Percentiles rank a stretch among this genome's conserved stretches.
Conservation (phyloP, 1,284 basidiomycete species). For the Cryptococcus sp. region DNA sequence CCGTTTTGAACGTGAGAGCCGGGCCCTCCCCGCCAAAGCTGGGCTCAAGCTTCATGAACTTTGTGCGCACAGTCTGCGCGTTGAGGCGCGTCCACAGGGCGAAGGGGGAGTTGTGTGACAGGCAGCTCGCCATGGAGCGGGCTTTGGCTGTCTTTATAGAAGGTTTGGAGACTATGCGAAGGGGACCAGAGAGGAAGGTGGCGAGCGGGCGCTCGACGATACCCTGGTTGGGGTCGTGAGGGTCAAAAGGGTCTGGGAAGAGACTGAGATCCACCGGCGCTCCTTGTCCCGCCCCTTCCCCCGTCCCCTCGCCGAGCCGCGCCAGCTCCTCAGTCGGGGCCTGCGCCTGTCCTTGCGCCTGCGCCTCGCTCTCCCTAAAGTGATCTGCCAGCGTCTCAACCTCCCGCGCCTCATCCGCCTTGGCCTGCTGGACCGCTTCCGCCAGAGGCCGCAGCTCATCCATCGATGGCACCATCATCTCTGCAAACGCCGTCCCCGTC, state of each 20-base stretch:
- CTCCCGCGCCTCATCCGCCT: neutral
- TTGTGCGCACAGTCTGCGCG: constrained; percentile 92
- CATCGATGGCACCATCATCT: constrained; percentile 12
- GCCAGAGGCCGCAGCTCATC: constrained; percentile 14
- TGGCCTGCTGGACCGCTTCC: constrained; percentile 6
- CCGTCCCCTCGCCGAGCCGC: neutral
- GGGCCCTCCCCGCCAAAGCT: constrained; percentile 52
- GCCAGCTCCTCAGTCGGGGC: neutral
- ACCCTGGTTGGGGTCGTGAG: neutral
- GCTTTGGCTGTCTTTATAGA: constrained; percentile 96
- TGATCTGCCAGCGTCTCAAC: constrained; percentile 4
- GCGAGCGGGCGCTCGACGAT: constrained; percentile 35
- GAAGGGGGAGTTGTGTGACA: constrained; percentile 83
- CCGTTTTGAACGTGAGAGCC: constrained; percentile 30
- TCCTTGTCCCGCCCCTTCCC: neutral
- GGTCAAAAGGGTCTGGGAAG: neutral
- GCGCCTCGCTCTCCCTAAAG: neutral
- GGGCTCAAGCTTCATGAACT: constrained; percentile 80
- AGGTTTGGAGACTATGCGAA: constrained; percentile 93
- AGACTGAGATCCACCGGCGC: neutral
- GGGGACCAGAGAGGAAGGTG: constrained; percentile 82
- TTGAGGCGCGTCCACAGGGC: constrained; percentile 96
- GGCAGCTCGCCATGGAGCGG: constrained; percentile 85
- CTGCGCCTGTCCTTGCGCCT: neutral
- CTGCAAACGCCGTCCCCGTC: constrained; percentile 1